Percentiles rank a stretch among this genome's conserved stretches.
These are phyloP conservation scores for Aspergillus hiratsukae DNA, from an alignment of 2,329 filamentous ascomycete species.

Conservation along the genomic window DNA sequence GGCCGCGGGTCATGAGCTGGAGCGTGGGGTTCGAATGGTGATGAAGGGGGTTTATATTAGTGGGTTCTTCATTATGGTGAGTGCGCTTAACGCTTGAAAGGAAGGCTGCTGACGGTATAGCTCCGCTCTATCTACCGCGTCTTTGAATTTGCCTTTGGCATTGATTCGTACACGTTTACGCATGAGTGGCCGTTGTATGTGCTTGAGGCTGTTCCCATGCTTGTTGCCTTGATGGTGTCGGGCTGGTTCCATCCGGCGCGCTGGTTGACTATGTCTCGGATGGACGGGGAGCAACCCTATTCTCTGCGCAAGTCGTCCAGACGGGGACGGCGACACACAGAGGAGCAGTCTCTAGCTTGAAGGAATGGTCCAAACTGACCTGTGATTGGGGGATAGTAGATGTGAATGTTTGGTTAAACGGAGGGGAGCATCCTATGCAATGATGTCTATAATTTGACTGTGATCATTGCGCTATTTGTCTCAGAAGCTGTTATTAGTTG, in stretches of 20 bases:
- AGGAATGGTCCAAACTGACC: no score
- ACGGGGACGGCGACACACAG: neutral
- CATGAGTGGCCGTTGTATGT: conserved; percentile 53
- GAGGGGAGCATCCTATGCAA: neutral
- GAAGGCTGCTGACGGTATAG: conserved; percentile 16
- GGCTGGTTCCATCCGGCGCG: conserved; percentile 47
- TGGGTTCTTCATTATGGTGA: conserved; percentile 44
- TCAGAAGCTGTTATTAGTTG: neutral
- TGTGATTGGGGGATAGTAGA: no score
- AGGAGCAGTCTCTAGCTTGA: neutral
- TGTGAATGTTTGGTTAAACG: neutral
- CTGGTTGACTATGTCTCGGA: conserved; percentile 28
- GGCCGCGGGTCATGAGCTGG: conserved; percentile 16
- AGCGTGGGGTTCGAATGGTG: conserved; percentile 37
- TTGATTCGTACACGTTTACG: conserved; percentile 47
- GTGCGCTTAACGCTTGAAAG: conserved; percentile 9
- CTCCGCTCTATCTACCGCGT: conserved; percentile 52
- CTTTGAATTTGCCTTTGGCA: conserved; percentile 50
- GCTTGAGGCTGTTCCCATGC: conserved; percentile 46
- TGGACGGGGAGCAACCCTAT: conserved; percentile 2
- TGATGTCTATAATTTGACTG: neutral
- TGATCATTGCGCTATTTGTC: neutral
- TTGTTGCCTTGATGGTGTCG: conserved; percentile 46
- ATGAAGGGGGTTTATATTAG: conserved; percentile 43
- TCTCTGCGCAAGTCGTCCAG: neutral